These are phyloP conservation scores for Trichoderma koningiopsis DNA, from an alignment of 2,329 filamentous ascomycete genomes.

Conservation along the genomic window DNA sequence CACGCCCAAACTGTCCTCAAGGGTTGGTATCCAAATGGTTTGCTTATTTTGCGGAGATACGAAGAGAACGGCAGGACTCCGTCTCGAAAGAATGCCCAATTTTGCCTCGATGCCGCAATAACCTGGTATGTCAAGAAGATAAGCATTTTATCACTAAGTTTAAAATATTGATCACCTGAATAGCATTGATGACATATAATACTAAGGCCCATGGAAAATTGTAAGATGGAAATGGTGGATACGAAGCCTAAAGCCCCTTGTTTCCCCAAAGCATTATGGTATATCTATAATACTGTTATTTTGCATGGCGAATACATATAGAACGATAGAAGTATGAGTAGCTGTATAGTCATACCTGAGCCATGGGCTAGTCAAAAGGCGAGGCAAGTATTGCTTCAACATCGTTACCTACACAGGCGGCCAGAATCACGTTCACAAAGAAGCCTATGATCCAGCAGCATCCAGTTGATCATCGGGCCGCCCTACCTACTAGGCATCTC, in stretches of 20 bases:
- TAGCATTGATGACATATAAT: background rate
- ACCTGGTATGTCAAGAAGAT: background rate
- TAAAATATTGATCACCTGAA: background rate
- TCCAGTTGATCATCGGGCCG: no score
- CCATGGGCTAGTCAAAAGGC: conserved; percentile 3
- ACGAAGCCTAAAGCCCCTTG: conserved; percentile 5
- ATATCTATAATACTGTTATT: background rate
- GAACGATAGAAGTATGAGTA: background rate
- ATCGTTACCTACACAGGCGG: background rate
- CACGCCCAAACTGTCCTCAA: conserved; percentile 5
- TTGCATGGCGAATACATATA: no score
- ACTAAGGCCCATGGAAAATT: conserved; percentile 11
- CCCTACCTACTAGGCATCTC: no score
- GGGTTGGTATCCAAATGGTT: background rate
- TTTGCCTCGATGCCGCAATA: conserved; percentile 11
- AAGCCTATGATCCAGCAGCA: conserved; percentile 16
- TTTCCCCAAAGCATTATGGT: conserved; percentile 11
- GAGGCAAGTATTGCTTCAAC: background rate
- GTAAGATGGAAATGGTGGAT: background rate
- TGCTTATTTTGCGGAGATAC: conserved; percentile 1
- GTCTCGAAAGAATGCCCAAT: conserved; percentile 13
- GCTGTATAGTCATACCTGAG: background rate
- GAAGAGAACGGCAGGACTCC: conserved; percentile 8
- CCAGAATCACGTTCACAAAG: background rate
- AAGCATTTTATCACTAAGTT: no score